Evolutionary conservation across 345 rosid genomes (phyloP).

Genomic region (Dimocarpus longan): DNA sequence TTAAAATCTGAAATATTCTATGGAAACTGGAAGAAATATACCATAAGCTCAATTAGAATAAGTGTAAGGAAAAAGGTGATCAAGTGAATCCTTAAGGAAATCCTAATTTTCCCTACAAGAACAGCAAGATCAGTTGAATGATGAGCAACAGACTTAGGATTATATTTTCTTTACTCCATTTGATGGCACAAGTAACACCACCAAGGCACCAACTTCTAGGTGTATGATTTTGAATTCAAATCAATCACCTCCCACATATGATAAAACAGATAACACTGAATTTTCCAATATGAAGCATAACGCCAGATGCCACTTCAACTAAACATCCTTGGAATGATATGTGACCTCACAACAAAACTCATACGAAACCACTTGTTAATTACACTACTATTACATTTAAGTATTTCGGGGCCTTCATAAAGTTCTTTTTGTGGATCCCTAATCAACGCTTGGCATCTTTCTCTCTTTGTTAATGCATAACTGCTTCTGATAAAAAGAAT

Average conservation of each 20-base stretch:
- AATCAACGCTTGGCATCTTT: background rate
- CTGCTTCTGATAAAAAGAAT: background rate
- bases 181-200: background rate
- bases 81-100: background rate
- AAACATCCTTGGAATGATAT: background rate
- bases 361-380: background rate
- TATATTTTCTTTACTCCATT: background rate
- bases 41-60: background rate
- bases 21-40: background rate
- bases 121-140: background rate
- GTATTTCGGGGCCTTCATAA: background rate
- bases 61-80: background rate
- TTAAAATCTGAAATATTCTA: background rate
- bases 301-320: background rate
- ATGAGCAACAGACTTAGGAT: background rate
- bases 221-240: background rate
- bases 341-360: background rate
- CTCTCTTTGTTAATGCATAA: background rate
- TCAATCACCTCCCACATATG: background rate
- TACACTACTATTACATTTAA: too few relatives aligned
- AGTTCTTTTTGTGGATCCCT: background rate
- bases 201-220: slow-evolving; percentile 1
- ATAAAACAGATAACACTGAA: background rate
- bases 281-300: background rate
- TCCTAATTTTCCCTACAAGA: background rate